Conservation (phyloP, 2,329 filamentous ascomycete species). For the Xylariales sp. region DNA sequence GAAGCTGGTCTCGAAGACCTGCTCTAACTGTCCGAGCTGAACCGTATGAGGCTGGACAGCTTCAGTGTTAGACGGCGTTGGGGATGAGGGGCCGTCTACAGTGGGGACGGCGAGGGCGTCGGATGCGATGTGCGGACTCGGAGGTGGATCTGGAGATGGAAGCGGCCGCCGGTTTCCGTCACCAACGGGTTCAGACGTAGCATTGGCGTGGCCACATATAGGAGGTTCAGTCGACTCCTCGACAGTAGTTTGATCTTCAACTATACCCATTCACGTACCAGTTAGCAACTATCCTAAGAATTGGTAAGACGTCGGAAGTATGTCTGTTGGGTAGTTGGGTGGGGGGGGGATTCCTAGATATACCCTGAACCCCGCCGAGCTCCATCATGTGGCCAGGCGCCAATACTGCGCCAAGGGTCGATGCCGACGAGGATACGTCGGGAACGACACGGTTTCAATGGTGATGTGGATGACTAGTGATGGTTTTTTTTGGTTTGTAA, state of each 20-base stretch:
- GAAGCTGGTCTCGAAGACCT: conserved; percentile 36
- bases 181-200: conserved; percentile 15
- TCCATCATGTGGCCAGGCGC: conserved; percentile 4
- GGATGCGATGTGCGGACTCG: conserved; percentile 2
- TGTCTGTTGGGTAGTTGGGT: too few relatives aligned
- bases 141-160: conserved; percentile 2
- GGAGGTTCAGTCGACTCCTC: conserved; percentile 31
- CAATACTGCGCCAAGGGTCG: too few relatives aligned
- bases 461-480: too few relatives aligned
- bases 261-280: conserved; percentile 30
- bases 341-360: too few relatives aligned
- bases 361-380: too few relatives aligned
- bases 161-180: conserved; percentile 11
- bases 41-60: conserved; percentile 23
- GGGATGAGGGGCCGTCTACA: not conserved
- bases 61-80: not conserved
- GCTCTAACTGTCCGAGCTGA: conserved; percentile 24
- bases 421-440: too few relatives aligned
- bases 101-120: not conserved
- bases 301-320: too few relatives aligned
- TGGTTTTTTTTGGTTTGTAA: too few relatives aligned
- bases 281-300: too few relatives aligned
- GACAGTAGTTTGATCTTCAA: conserved; percentile 24
- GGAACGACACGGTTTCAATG: too few relatives aligned
- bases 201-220: conserved; percentile 24